Evolutionary conservation across 2,329 filamentous ascomycete species (phyloP).

Genomic region (Aspergillus japonicus): DNA sequence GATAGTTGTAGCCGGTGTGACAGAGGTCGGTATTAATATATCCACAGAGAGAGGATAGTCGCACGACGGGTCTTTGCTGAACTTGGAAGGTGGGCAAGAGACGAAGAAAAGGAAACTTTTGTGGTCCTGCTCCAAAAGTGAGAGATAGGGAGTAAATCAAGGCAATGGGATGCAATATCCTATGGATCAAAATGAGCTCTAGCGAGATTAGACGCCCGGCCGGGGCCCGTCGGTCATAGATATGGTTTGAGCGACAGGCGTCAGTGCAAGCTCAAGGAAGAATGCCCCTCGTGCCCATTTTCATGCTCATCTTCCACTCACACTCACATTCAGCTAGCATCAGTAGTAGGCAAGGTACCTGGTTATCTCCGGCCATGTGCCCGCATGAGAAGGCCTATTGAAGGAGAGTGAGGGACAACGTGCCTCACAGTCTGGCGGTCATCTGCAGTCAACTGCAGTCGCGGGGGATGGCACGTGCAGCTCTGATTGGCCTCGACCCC

Average conservation of each 20-base stretch:
- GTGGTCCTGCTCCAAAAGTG: neutral
- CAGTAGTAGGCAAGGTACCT: no score
- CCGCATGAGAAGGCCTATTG: slow-evolving; percentile 17
- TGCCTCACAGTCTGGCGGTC: slow-evolving; percentile 16
- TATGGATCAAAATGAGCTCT: neutral
- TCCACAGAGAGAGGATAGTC: neutral
- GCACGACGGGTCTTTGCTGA: neutral
- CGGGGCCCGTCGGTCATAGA: neutral
- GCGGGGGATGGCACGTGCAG: slow-evolving; percentile 22
- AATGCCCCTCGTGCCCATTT: slow-evolving; percentile 1
- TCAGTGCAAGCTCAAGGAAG: neutral
- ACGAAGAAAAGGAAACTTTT: neutral
- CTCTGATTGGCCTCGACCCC: slow-evolving; percentile 14
- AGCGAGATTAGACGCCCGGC: neutral
- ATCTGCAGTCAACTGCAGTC: slow-evolving; percentile 8
- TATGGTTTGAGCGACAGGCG: neutral
- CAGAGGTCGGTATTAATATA: neutral
- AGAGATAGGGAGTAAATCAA: neutral
- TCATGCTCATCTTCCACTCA: neutral
- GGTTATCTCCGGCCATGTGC: slow-evolving; percentile 12
- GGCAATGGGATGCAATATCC: neutral
- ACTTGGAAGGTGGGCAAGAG: neutral
- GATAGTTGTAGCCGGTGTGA: neutral
- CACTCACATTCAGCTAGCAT: neutral
- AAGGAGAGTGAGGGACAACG: slow-evolving; percentile 21